A percentile compares a stretch with the other conserved stretches of the same genome.
phyloP scores from a whole-genome alignment of 305 asterid species.

The Fraxinus greggii region DNA sequence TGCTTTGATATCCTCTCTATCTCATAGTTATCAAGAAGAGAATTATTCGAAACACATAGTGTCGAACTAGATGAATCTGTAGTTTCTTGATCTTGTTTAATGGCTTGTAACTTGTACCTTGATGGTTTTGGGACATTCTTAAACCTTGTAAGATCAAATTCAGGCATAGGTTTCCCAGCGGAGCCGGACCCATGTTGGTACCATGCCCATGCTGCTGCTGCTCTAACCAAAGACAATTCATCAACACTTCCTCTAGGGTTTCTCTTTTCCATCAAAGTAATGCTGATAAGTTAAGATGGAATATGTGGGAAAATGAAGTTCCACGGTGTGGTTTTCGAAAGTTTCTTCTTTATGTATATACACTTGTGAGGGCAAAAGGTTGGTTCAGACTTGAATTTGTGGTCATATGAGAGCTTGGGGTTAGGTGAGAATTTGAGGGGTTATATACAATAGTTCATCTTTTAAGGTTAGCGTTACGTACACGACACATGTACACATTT shows the following conservation, averaged over 20 bases:
- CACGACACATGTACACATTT: not conserved
- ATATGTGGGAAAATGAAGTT: slow-evolving; percentile 33
- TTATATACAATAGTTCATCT: not conserved
- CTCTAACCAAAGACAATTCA: slow-evolving; percentile 44
- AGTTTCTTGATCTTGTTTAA: slow-evolving; percentile 11
- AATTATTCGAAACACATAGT: not conserved
- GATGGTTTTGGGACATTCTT: slow-evolving; percentile 39
- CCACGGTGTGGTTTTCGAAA: slow-evolving; percentile 32
- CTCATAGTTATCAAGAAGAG: slow-evolving; percentile 67
- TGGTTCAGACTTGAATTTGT: slow-evolving; percentile 14
- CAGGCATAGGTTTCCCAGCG: slow-evolving; percentile 29
- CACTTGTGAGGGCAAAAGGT: not conserved
- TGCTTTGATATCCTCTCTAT: slow-evolving; percentile 58
- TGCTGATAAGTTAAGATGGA: slow-evolving; percentile 15
- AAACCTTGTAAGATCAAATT: slow-evolving; percentile 32
- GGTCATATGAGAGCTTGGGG: slow-evolving; percentile 13
- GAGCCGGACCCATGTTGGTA: slow-evolving; percentile 50
- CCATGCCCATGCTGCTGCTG: slow-evolving; percentile 72
- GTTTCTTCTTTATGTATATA: not conserved
- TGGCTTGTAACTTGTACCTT: slow-evolving; percentile 58
- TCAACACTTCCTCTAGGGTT: slow-evolving; percentile 26
- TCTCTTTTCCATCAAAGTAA: slow-evolving; percentile 27
- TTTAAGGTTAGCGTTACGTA: not conserved
- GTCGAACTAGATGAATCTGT: not conserved
- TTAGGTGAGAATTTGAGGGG: slow-evolving; percentile 18